Evolutionary conservation across 495 filamentous ascomycete species (phyloP), one percentile per base, ranked within the genome.

Genomic region (Annulohypoxylon nitens): DNA sequence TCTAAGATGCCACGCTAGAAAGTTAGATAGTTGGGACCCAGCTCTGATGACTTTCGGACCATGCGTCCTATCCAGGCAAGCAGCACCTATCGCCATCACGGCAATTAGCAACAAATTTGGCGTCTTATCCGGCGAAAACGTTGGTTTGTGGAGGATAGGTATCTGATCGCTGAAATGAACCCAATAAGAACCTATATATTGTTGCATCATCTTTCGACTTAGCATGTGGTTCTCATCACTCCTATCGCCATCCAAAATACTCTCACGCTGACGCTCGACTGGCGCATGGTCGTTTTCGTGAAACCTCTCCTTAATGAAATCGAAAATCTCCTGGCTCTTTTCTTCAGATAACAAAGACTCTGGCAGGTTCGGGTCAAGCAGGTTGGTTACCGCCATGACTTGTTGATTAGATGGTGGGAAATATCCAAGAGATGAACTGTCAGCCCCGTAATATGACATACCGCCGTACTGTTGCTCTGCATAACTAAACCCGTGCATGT

Each of bases 171-270:
- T 97, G 72, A 98, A 97, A 78, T 98, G 93, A 59, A 90, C 85
- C 96, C 96, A 99, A 79, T 93, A 99, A 12, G 94, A 96, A 4
- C 90, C 88, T 75, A 98, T 94, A 78, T 98, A 99, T 8, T 90
- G 89, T 81, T 97, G 93, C 92, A 99, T 97, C 92, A 96, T 97
- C 75, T 90, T 90, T 64, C 94, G 83, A 75, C 95, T 97, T 66
- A 98, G 82, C 75, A 97, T 90, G 78, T 98, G 95, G 30, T 72
- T 80, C 48, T 86, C 90, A 26, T 90, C 87, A 66, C 90, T 88
- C 61, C 90, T 86, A 64, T 96, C 90, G 16, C 94, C 94, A 18
- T 93, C 90, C 72, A 96, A 84, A 37, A 97, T 86, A 58, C 87
- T 88, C 54, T 93, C 92, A 74, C 93, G 94, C 66, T 92, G 92